Conservation (phyloP, 2,329 filamentous ascomycete species). For the Periglandula ipomoeae region DNA sequence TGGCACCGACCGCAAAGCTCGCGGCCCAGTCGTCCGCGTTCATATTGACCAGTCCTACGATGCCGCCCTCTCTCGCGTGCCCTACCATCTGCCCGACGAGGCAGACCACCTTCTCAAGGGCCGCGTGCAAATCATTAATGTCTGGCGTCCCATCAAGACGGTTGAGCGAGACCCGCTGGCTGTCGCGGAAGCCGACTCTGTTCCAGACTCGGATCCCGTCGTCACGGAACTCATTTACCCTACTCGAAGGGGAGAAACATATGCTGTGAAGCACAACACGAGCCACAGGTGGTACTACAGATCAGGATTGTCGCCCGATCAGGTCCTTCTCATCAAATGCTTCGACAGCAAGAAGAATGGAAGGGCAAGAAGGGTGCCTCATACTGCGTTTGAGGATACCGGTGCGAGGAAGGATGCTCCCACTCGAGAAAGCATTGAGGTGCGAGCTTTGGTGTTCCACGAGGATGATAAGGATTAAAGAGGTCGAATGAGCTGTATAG, state of each 20-base stretch:
- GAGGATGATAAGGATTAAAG: conserved; percentile 1
- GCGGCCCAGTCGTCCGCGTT: conserved; percentile 25
- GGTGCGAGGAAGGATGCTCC: conserved; percentile 27
- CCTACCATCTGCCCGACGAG: conserved; percentile 35
- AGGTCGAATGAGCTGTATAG: not conserved
- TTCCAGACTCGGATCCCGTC: conserved; percentile 42
- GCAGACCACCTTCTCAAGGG: conserved; percentile 25
- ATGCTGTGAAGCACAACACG: conserved; percentile 30
- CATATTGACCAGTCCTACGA: conserved; percentile 48
- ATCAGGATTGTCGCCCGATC: conserved; percentile 38
- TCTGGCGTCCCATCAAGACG: conserved; percentile 30
- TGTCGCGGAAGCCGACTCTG: conserved; percentile 40
- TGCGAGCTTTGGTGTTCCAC: conserved; percentile 42
- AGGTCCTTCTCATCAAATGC: conserved; percentile 52
- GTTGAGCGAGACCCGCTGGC: conserved; percentile 38
- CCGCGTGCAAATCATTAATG: conserved; percentile 46
- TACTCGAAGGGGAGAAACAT: conserved; percentile 39
- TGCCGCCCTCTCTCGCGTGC: conserved; percentile 23
- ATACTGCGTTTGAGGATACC: conserved; percentile 43
- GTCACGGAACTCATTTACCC: conserved; percentile 41
- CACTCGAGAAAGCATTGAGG: conserved; percentile 51
- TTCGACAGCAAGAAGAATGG: conserved; percentile 51
- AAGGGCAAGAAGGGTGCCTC: conserved; percentile 42
- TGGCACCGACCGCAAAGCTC: conserved; percentile 38
- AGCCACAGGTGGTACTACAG: conserved; percentile 45